phyloP scores from a whole-genome alignment of 1,284 basidiomycete genomes.

The Cutaneotrichosporon mucoides region DNA sequence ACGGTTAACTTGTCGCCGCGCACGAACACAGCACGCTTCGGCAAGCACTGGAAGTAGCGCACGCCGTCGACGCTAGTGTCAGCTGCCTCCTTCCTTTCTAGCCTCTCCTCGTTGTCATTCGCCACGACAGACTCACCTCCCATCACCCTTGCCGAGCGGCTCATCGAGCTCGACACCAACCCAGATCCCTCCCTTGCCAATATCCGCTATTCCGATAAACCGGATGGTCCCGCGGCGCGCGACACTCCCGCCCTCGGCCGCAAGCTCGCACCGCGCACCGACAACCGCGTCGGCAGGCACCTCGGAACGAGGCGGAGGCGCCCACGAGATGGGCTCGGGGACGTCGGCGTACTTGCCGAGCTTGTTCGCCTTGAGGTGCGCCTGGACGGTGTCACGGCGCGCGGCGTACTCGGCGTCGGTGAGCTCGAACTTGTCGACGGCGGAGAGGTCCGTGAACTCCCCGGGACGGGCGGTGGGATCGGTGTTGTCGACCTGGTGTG shows the following conservation, averaged over 20 bases:
- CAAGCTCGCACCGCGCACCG: slow-evolving; percentile 76
- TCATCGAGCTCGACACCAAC: slow-evolving; percentile 95
- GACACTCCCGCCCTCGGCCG: slow-evolving; percentile 58
- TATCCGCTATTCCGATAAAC: slow-evolving; percentile 76
- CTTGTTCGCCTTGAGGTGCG: slow-evolving; percentile 83
- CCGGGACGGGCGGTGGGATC: slow-evolving; percentile 59
- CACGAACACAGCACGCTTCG: slow-evolving; percentile 81
- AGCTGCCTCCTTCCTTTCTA: background rate
- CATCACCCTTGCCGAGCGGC: slow-evolving; percentile 92
- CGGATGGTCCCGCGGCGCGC: slow-evolving; percentile 65
- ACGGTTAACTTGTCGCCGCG: slow-evolving; percentile 74
- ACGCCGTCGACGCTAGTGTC: slow-evolving; percentile 71
- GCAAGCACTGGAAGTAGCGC: slow-evolving; percentile 73
- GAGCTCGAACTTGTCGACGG: slow-evolving; percentile 91
- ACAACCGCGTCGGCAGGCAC: slow-evolving; percentile 38
- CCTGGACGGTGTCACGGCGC: slow-evolving; percentile 79
- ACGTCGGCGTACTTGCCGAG: slow-evolving; percentile 76
- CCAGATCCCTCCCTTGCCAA: slow-evolving; percentile 66
- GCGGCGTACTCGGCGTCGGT: slow-evolving; percentile 76
- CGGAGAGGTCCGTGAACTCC: slow-evolving; percentile 72
- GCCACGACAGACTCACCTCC: slow-evolving; percentile 61
- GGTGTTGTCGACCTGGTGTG: slow-evolving; percentile 65
- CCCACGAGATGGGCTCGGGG: slow-evolving; percentile 27
- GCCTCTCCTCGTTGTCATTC: background rate
- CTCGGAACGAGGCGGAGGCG: slow-evolving; percentile 24